Evolutionary conservation across 2,329 filamentous ascomycete genomes (phyloP).

Genomic region (Fusarium newnesense): DNA sequence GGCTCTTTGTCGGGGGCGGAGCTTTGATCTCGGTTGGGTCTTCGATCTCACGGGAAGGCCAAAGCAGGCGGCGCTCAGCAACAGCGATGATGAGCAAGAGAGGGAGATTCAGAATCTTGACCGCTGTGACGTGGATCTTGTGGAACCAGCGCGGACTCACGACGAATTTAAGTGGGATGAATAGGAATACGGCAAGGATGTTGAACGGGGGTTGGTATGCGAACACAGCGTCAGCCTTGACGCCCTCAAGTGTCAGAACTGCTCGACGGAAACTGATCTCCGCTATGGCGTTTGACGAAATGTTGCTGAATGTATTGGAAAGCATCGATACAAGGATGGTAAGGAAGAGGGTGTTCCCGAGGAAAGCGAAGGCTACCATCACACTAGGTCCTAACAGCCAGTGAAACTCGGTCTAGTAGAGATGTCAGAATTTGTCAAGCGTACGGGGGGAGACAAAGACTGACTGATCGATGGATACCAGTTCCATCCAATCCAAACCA

Average conservation of each 20-base stretch:
- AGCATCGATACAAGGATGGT: constrained; percentile 90
- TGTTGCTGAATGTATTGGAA: constrained; percentile 83
- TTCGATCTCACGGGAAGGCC: constrained; percentile 53
- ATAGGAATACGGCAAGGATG: constrained; percentile 76
- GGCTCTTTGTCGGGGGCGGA: constrained; percentile 47
- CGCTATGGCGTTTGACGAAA: constrained; percentile 79
- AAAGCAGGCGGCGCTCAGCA: constrained; percentile 76
- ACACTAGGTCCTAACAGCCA: constrained; percentile 80
- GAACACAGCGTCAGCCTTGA: constrained; percentile 86
- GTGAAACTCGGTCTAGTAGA: constrained; percentile 73
- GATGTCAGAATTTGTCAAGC: constrained; percentile 8
- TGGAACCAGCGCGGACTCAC: constrained; percentile 87
- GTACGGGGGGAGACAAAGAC: constrained; percentile 24
- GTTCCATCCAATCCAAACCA: constrained; percentile 88
- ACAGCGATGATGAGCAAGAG: constrained; percentile 76
- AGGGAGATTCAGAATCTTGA: constrained; percentile 80
- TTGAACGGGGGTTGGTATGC: constrained; percentile 88
- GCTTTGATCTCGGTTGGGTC: constrained; percentile 29
- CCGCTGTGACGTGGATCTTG: constrained; percentile 84
- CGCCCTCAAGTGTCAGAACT: constrained; percentile 84
- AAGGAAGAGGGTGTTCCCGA: constrained; percentile 89
- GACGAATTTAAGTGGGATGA: constrained; percentile 82
- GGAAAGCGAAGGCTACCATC: constrained; percentile 86
- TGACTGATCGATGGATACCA: constrained; percentile 67
- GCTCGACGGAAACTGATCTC: constrained; percentile 86